Conservation (phyloP, 768 basidiomycete genomes). For the Leucosporidium yakuticum region DNA sequence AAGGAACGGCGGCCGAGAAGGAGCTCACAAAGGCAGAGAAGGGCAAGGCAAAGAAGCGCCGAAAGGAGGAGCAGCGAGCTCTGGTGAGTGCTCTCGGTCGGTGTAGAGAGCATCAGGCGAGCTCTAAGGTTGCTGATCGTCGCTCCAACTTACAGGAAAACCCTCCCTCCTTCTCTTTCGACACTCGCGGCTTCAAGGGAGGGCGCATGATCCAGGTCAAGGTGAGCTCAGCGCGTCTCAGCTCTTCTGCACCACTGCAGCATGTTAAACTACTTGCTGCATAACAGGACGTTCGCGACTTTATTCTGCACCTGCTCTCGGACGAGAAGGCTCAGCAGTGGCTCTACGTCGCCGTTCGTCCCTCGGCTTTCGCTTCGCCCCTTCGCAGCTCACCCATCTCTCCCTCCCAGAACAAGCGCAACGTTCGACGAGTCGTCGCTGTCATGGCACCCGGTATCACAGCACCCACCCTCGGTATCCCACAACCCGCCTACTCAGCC, state of each 20-base stretch:
- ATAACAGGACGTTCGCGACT: constrained; percentile 77
- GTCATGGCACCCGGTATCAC: constrained; percentile 83
- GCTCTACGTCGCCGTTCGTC: constrained; percentile 70
- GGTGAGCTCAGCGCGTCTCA: constrained; percentile 50
- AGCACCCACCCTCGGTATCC: constrained; percentile 59
- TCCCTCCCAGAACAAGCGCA: constrained; percentile 57
- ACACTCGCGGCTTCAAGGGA: constrained; percentile 68
- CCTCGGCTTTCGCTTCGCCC: background rate
- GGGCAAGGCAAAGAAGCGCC: constrained; percentile 67
- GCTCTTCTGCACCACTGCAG: background rate
- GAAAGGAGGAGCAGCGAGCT: constrained; percentile 60
- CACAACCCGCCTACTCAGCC: constrained; percentile 54
- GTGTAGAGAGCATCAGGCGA: too few species aligned
- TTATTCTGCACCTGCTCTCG: constrained; percentile 71
- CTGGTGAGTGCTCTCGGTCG: constrained; percentile 52
- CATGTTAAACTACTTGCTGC: background rate
- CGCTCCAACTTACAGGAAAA: constrained; percentile 33
- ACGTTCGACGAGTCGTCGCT: constrained; percentile 70
- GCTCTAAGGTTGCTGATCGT: background rate
- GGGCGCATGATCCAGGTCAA: constrained; percentile 72
- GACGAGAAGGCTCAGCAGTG: constrained; percentile 80
- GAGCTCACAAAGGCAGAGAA: constrained; percentile 30
- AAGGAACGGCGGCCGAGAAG: background rate
- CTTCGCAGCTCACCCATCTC: constrained; percentile 5
- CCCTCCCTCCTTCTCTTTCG: constrained; percentile 75